phyloP scores from a whole-genome alignment of 495 filamentous ascomycete genomes.

The Immersiella caudata region DNA sequence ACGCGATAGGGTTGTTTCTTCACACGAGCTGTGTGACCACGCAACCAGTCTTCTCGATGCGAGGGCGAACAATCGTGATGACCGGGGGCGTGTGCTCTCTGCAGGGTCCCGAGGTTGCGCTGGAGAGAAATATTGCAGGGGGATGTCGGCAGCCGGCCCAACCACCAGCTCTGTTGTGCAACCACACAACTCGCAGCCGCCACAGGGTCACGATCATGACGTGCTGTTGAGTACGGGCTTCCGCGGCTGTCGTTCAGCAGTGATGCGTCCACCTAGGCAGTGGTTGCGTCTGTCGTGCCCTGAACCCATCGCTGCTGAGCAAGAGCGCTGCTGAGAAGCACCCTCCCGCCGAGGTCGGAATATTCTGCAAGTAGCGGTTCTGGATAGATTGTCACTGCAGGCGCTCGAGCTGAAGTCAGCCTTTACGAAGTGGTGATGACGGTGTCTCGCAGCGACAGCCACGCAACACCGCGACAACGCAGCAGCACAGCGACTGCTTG shows the following conservation, averaged over 20 bases:
- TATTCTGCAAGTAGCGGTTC: background rate
- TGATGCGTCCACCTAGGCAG: too few species aligned
- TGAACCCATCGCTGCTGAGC: background rate
- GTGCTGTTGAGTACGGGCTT: background rate
- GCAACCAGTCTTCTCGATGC: background rate
- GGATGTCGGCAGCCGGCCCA: background rate
- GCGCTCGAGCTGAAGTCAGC: background rate
- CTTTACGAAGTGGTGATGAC: background rate
- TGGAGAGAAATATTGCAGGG: background rate
- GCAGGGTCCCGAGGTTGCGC: background rate
- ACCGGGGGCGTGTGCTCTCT: background rate
- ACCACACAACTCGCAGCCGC: background rate
- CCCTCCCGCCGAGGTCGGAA: background rate
- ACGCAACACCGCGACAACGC: too few species aligned
- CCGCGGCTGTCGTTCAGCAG: background rate
- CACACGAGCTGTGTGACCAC: too few species aligned
- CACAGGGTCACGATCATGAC: background rate
- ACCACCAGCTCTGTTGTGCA: background rate
- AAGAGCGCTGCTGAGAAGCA: background rate
- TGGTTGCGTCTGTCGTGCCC: background rate
- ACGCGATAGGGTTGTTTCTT: too few species aligned
- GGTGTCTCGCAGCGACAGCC: background rate
- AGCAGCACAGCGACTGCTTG: too few species aligned
- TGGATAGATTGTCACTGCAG: background rate
- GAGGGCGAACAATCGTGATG: background rate